Percentiles rank a stretch among this genome's conserved stretches.
These are phyloP conservation scores for Melanopsichium pennsylvanicum DNA, from an alignment of 1,284 basidiomycete species.

Conservation along the genomic window DNA sequence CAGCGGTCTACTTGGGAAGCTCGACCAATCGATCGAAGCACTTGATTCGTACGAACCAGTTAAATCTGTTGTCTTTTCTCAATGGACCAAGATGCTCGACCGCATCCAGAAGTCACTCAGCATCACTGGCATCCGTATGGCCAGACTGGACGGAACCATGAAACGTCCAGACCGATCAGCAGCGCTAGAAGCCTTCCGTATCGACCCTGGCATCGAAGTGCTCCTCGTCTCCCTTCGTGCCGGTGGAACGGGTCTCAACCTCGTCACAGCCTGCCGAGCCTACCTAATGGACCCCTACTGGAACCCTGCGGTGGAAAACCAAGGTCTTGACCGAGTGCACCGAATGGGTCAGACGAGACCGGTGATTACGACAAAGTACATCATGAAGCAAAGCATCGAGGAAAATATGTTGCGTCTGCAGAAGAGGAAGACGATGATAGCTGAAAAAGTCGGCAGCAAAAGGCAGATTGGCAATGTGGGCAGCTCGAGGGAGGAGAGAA, in stretches of 20 bases:
- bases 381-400: constrained; percentile 63
- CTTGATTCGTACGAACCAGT: constrained; percentile 47
- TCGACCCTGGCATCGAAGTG: constrained; percentile 56
- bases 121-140: constrained; percentile 53
- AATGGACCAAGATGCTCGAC: constrained; percentile 65
- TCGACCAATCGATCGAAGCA: constrained; percentile 18
- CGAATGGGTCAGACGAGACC: constrained; percentile 60
- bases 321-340: constrained; percentile 62
- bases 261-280: constrained; percentile 72
- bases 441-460: constrained; percentile 57
- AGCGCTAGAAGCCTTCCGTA: constrained; percentile 53
- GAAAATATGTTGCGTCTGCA: constrained; percentile 64
- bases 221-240: constrained; percentile 61
- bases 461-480: constrained; percentile 13
- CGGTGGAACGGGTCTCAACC: constrained; percentile 74
- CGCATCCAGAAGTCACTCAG: constrained; percentile 54
- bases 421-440: constrained; percentile 60
- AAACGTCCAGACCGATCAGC: constrained; percentile 47
- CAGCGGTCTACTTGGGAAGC: constrained; percentile 22
- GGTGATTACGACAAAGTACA: constrained; percentile 62
- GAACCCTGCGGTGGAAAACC: constrained; percentile 88
- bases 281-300: constrained; percentile 96
- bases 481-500: constrained; percentile 26
- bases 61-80: constrained; percentile 69
- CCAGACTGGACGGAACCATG: constrained; percentile 62